These are phyloP conservation scores for Miscanthus sacchariflorus DNA, from an alignment of 202 grass and related monocot genomes.

Conservation along the genomic window DNA sequence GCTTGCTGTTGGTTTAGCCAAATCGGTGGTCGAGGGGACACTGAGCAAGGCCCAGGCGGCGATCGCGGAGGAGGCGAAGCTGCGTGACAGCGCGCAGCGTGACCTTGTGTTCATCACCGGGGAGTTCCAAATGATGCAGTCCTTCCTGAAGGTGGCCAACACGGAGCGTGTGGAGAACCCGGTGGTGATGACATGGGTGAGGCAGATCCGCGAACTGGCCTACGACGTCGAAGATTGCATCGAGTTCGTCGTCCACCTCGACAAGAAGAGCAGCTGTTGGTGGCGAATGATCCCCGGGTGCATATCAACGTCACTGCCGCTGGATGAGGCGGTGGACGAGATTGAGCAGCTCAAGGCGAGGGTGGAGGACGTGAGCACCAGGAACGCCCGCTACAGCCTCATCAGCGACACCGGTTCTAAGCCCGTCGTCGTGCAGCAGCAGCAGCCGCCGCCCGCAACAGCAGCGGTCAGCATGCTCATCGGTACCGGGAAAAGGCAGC, in stretches of 20 bases:
- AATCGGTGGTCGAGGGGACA: too few relatives aligned
- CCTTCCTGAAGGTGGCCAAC: conserved; percentile 3
- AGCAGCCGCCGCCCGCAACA: neutral
- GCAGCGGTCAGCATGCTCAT: conserved; percentile 3
- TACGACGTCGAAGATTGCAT: conserved; percentile 59
- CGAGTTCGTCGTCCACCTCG: conserved; percentile 54
- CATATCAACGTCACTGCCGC: neutral
- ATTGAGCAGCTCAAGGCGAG: conserved; percentile 31
- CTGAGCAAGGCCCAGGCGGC: too few relatives aligned
- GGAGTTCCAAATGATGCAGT: conserved; percentile 42
- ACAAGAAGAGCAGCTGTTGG: neutral
- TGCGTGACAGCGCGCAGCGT: too few relatives aligned
- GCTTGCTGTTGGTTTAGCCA: too few relatives aligned
- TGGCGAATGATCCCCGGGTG: too few relatives aligned
- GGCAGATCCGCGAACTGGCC: conserved; percentile 48
- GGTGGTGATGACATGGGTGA: conserved; percentile 45
- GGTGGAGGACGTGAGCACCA: conserved; percentile 36
- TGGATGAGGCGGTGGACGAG: conserved; percentile 35
- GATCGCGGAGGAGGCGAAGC: too few relatives aligned
- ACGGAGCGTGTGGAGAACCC: conserved; percentile 17
- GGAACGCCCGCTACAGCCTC: conserved; percentile 47
- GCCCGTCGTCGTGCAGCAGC: neutral
- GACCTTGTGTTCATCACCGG: conserved; percentile 34
- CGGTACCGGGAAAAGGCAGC: neutral
- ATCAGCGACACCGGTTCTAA: conserved; percentile 27